Evolutionary conservation across 805 yeast genomes (phyloP).

Genomic region (Metschnikowia similis): DNA sequence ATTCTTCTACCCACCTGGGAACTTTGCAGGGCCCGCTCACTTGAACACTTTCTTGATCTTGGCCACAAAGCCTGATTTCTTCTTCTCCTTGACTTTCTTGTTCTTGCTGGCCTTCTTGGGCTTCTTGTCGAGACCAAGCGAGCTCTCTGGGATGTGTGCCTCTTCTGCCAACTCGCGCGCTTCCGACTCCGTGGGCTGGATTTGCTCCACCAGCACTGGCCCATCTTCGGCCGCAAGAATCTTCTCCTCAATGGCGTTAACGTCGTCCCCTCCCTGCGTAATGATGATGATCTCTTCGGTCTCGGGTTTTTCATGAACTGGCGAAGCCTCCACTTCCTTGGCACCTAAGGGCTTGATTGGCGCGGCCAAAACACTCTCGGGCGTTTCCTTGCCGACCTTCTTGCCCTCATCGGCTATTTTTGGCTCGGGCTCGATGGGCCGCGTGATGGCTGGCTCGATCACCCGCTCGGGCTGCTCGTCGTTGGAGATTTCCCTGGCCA

Average conservation of each 20-base stretch:
- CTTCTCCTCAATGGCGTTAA: constrained; percentile 29
- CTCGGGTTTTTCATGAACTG: constrained; percentile 12
- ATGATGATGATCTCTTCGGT: constrained; percentile 38
- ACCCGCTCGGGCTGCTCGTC: constrained; percentile 7
- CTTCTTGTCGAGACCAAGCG: constrained; percentile 5
- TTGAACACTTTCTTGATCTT: constrained; percentile 39
- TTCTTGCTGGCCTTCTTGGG: constrained; percentile 8
- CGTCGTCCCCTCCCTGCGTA: constrained; percentile 32
- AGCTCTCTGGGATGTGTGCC: constrained; percentile 20
- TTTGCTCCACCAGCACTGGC: constrained; percentile 38
- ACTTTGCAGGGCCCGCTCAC: constrained; percentile 10
- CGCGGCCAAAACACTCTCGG: constrained; percentile 9
- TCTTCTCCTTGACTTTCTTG: constrained; percentile 19
- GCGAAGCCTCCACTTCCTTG: constrained; percentile 18
- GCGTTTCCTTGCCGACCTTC: not conserved
- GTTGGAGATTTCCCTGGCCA: constrained; percentile 5
- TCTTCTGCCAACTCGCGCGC: constrained; percentile 33
- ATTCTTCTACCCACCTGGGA: too few species aligned
- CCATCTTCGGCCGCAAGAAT: constrained; percentile 33
- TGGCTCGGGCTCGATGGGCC: constrained; percentile 11
- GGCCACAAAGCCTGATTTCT: constrained; percentile 40
- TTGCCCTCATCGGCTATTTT: not conserved
- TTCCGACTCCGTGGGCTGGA: constrained; percentile 39
- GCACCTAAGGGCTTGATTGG: constrained; percentile 10
- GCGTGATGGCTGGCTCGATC: constrained; percentile 10